These are phyloP conservation scores for Carnegiea gigantea DNA, from an alignment of 179 eudicot species.

Conservation along the genomic window DNA sequence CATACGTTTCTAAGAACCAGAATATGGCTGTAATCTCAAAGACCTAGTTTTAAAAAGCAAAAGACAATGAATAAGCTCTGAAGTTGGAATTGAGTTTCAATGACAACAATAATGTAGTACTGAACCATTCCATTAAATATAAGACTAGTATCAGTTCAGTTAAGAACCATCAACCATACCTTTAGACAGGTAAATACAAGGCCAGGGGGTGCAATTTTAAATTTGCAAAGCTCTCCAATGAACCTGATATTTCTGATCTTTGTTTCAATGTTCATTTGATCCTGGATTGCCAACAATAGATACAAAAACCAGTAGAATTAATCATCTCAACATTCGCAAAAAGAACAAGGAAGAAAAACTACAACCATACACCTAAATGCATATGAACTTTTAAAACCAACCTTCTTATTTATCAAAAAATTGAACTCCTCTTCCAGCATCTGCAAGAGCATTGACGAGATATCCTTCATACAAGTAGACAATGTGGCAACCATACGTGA, in stretches of 20 bases:
- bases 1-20: not conserved
- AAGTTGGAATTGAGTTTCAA: not conserved
- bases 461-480: conserved; percentile 94
- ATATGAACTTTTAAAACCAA: conserved; percentile 16
- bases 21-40: not conserved
- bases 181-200: conserved; percentile 83
- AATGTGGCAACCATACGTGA: conserved; percentile 97
- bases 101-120: not conserved
- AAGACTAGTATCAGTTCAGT: not conserved
- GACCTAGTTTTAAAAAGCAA: not conserved
- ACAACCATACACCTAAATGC: not conserved
- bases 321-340: not conserved
- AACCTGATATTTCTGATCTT: conserved; percentile 94
- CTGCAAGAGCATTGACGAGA: conserved; percentile 82
- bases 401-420: conserved; percentile 88
- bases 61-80: not conserved
- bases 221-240: conserved; percentile 97
- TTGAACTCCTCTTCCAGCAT: conserved; percentile 96
- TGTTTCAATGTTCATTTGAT: conserved; percentile 96
- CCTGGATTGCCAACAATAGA: conserved; percentile 42
- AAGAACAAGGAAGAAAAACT: not conserved
- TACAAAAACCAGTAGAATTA: conserved; percentile 8
- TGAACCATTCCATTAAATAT: not conserved
- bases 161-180: conserved; percentile 44
- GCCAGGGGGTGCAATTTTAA: conserved; percentile 81